phyloP scores from a whole-genome alignment of 2,329 filamentous ascomycete genomes.

The Hysterium pulicare region DNA sequence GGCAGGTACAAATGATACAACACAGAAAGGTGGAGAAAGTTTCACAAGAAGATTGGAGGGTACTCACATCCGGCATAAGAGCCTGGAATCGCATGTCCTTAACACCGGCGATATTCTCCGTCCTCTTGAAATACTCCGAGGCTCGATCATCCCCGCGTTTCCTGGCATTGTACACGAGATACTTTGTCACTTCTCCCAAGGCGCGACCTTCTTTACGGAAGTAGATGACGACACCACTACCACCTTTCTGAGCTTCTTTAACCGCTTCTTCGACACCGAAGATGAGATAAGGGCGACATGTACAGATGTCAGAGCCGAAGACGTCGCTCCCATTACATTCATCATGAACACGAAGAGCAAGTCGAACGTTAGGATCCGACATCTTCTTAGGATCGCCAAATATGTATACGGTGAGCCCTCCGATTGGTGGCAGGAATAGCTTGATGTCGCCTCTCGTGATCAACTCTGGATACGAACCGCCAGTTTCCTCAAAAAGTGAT shows the following conservation, averaged over 20 bases:
- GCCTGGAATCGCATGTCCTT: constrained; percentile 98
- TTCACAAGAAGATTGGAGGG: not conserved
- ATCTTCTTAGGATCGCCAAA: constrained; percentile 95
- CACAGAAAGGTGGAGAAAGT: too few species aligned
- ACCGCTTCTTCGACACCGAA: constrained; percentile 97
- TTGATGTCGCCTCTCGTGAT: constrained; percentile 95
- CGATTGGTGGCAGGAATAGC: constrained; percentile 91
- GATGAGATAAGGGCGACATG: constrained; percentile 90
- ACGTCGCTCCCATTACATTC: constrained; percentile 97
- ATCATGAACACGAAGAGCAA: constrained; percentile 82
- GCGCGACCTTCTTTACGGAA: constrained; percentile 97
- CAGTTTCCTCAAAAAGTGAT: constrained; percentile 90
- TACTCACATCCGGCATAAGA: constrained; percentile 77
- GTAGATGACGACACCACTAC: constrained; percentile 94
- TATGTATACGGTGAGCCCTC: constrained; percentile 92
- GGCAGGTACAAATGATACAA: constrained; percentile 7
- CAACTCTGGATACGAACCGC: constrained; percentile 92
- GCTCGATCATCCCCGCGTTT: constrained; percentile 76
- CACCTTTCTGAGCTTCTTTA: constrained; percentile 91
- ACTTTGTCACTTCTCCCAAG: constrained; percentile 91
- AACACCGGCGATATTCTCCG: constrained; percentile 97
- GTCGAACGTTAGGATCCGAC: constrained; percentile 74
- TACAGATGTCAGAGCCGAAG: constrained; percentile 97
- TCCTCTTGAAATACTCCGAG: constrained; percentile 92
- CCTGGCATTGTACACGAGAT: constrained; percentile 72